A percentile compares a stretch with the other conserved stretches of the same genome.
These are phyloP conservation scores for Alternaria burnsii DNA, from an alignment of 2,329 filamentous ascomycete genomes.

Conservation along the genomic window DNA sequence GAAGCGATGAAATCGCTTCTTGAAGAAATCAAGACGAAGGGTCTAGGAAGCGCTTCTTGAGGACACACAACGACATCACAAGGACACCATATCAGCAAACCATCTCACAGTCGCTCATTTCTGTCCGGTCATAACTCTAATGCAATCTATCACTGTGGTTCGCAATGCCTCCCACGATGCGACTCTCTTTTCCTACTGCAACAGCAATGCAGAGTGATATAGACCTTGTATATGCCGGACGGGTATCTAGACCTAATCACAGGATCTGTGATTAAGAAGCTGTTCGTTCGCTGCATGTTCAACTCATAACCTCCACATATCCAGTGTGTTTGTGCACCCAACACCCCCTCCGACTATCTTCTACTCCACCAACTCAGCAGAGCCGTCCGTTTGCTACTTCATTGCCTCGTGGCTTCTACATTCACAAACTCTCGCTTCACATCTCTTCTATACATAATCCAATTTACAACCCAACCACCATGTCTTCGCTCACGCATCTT, in stretches of 20 bases:
- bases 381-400: not conserved
- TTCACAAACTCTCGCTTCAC: constrained; percentile 9
- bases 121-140: not conserved
- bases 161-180: not conserved
- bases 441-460: not conserved
- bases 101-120: not conserved
- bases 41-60: not conserved
- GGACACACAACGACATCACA: not conserved
- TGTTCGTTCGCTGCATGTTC: not conserved
- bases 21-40: not conserved
- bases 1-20: not conserved
- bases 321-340: not conserved
- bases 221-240: not conserved
- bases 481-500: not conserved
- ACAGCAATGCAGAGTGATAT: not conserved
- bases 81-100: not conserved
- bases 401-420: not conserved
- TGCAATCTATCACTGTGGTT: not conserved
- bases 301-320: constrained; percentile 7
- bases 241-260: not conserved
- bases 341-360: not conserved
- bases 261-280: not conserved
- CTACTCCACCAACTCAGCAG: not conserved
- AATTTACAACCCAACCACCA: not conserved
- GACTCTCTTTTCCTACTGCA: not conserved